phyloP scores from a whole-genome alignment of 306 rosid species.

The Senna tora region DNA sequence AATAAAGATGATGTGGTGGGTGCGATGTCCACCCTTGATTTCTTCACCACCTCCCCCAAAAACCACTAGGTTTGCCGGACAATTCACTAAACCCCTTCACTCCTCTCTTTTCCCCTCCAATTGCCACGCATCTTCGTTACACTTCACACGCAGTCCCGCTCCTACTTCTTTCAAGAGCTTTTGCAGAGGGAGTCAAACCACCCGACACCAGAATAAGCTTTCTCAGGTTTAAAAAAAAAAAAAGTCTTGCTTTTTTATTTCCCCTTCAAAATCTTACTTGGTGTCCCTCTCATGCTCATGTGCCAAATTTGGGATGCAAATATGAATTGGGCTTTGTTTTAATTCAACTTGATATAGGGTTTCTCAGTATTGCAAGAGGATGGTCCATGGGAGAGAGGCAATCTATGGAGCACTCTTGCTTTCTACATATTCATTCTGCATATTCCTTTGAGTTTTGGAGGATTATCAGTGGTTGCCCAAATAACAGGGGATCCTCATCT shows the following conservation, averaged over 20 bases:
- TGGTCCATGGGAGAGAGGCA: conserved; percentile 65
- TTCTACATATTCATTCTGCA: conserved; percentile 74
- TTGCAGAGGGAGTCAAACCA: conserved; percentile 44
- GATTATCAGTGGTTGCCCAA: conserved; percentile 64
- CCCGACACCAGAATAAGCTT: background rate
- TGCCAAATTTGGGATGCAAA: background rate
- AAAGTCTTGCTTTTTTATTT: background rate
- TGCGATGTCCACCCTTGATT: conserved; percentile 35
- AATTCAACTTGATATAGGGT: conserved; percentile 48
- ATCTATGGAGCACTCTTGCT: conserved; percentile 66
- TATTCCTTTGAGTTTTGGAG: conserved; percentile 88
- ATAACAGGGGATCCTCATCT: conserved; percentile 53
- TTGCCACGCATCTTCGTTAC: conserved; percentile 12
- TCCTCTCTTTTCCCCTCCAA: conserved; percentile 20
- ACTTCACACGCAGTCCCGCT: conserved; percentile 19
- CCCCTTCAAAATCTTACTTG: background rate
- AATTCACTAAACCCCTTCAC: conserved; percentile 28
- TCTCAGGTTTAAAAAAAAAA: conserved; percentile 40
- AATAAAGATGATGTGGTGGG: conserved; percentile 46
- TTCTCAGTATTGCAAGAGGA: conserved; percentile 59
- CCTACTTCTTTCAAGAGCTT: conserved; percentile 46
- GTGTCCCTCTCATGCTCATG: background rate
- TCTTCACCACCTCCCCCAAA: background rate
- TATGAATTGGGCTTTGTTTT: conserved; percentile 10
- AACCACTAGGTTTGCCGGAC: background rate